A percentile compares a stretch with the other conserved stretches of the same genome.
Evolutionary conservation across 768 basidiomycete genomes (phyloP).

Genomic region (Coprinopsis marcescibilis): DNA sequence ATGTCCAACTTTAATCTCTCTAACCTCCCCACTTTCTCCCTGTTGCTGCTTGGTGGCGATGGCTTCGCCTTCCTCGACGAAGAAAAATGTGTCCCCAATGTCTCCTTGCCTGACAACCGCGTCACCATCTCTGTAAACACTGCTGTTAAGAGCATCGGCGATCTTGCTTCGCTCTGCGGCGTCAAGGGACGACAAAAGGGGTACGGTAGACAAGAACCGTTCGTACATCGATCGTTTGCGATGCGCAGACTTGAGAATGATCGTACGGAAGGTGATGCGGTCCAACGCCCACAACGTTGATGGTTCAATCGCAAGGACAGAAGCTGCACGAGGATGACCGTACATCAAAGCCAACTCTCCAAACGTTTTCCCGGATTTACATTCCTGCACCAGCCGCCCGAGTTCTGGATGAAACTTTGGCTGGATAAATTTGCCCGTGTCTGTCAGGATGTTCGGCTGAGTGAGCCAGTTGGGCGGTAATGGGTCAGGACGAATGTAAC

Average conservation of each 20-base stretch:
- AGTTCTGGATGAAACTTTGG: slow-evolving; percentile 63
- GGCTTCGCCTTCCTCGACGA: slow-evolving; percentile 92
- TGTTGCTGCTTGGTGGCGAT: slow-evolving; percentile 73
- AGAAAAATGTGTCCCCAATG: slow-evolving; percentile 95
- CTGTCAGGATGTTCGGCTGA: slow-evolving; percentile 33
- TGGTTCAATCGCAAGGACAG: slow-evolving; percentile 77
- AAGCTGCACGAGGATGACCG: slow-evolving; percentile 92
- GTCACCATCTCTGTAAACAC: slow-evolving; percentile 76
- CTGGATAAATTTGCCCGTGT: slow-evolving; percentile 48
- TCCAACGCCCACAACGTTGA: slow-evolving; percentile 94
- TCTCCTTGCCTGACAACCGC: slow-evolving; percentile 91
- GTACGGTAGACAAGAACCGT: slow-evolving; percentile 87
- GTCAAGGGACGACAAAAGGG: slow-evolving; percentile 79
- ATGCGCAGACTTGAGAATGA: slow-evolving; percentile 90
- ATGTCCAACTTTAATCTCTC: slow-evolving; percentile 66
- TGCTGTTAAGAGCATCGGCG: slow-evolving; percentile 88
- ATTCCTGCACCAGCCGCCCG: slow-evolving; percentile 81
- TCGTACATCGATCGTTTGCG: slow-evolving; percentile 94
- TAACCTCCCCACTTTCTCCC: slow-evolving; percentile 49
- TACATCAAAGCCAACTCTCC: slow-evolving; percentile 99
- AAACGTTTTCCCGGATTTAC: slow-evolving; percentile 80
- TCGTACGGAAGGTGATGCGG: slow-evolving; percentile 96
- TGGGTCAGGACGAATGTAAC: slow-evolving; percentile 70
- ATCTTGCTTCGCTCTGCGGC: slow-evolving; percentile 93
- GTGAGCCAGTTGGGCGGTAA: slow-evolving; percentile 55